Base-by-base conservation (phyloP, 2,329 filamentous ascomycete genomes). In the Cladosporium cucumerinum region DNA sequence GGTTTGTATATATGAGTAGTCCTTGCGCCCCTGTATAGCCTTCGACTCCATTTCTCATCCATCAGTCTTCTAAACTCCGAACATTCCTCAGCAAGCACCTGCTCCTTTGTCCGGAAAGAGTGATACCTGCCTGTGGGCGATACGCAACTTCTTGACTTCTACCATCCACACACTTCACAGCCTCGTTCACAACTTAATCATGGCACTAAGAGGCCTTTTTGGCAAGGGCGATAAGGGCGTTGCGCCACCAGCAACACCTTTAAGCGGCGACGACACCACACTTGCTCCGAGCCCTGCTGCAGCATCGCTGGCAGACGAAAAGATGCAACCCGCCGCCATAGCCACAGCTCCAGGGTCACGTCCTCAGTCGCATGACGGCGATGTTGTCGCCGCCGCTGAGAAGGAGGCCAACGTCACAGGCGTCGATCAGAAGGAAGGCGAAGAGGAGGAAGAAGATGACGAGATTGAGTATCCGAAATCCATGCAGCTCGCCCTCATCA, bases 381-480 rank as follows among this genome's bases (percentile, higher is more conserved):
- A 34, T 7, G 18, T 26, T 16, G 36, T 36, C 28, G 39, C 43
- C n/a, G 16, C 43, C n/a, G 11, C 43, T 3, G 28, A 51, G 10
- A 51, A 58, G 55, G n/a, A 54, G 1, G 4, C 18, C n/a, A 39
- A 16, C 34, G 25, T 57, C 11, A 32, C 46, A 34, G 11, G 16
- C 14, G 16, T 23, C 10, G 51, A 51, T 5, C 30, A 58, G 26
- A n/a, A 52, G 5, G 49, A 46, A 16, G 34, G 11, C 3, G 73
- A 76, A 2, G 61, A 64, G 21, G 61, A 49, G 5, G 61, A 55
- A 10, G 61, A 64, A n/a, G 74, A 77, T 3, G 69, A 74, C 26
- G 70, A 73, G 8, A 66, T 65, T 14, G 72, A 75, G n/a, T 79
- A 79, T 49, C 78, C 78, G 1, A 73, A 71, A 21, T 60, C 65